Conservation (phyloP, 805 yeast genomes). For the Scheffersomyces lignosus region DNA sequence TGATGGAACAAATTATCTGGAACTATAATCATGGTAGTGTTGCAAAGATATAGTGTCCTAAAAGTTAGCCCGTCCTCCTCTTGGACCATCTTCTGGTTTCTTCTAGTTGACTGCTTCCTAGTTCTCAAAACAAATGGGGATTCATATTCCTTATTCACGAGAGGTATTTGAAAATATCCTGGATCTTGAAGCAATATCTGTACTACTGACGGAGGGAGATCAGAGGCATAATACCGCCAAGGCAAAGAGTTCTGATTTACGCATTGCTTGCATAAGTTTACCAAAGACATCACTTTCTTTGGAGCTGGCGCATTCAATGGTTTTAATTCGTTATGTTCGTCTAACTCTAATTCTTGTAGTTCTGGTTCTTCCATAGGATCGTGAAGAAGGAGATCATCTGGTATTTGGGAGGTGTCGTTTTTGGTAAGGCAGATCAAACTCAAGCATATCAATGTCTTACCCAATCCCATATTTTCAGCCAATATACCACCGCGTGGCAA, state of each 20-base stretch:
- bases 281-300: background rate
- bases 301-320: background rate
- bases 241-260: constrained; percentile 52
- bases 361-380: constrained; percentile 10
- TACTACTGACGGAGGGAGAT: constrained; percentile 46
- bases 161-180: constrained; percentile 44
- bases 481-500: constrained; percentile 62
- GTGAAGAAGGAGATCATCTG: constrained; percentile 27
- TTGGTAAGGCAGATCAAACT: constrained; percentile 58
- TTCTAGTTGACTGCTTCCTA: constrained; percentile 16
- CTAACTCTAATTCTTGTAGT: background rate
- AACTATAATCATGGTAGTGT: constrained; percentile 57
- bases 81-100: constrained; percentile 10
- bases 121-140: constrained; percentile 19
- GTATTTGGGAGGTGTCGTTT: constrained; percentile 48
- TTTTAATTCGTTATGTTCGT: background rate
- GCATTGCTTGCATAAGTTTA: constrained; percentile 40
- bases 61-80: constrained; percentile 16
- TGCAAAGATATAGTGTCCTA: constrained; percentile 43
- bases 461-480: constrained; percentile 71
- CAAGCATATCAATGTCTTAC: constrained; percentile 61
- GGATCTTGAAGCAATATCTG: constrained; percentile 35
- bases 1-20: constrained; percentile 70
- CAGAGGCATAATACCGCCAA: constrained; percentile 51
- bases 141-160: constrained; percentile 18